phyloP scores from a whole-genome alignment of 148 eudicot species.

The Rhododendron kiyosumense region DNA sequence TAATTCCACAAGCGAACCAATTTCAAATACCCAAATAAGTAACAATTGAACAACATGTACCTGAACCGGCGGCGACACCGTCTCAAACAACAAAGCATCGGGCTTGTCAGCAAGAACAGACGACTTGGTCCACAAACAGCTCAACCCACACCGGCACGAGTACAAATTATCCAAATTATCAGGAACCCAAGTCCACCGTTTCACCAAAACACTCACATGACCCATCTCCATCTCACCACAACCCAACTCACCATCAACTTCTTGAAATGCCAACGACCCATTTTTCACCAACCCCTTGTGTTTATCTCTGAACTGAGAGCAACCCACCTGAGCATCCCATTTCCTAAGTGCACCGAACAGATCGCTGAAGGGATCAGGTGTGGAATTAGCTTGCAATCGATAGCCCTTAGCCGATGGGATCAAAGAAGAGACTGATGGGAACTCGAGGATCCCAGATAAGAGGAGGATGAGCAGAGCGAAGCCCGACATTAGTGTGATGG shows the following conservation, averaged over 20 bases:
- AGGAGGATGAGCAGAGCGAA: slow-evolving; percentile 42
- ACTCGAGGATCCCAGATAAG: slow-evolving; percentile 47
- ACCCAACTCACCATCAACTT: slow-evolving; percentile 23
- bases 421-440: slow-evolving; percentile 42
- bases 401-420: slow-evolving; percentile 18
- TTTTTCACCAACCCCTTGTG: slow-evolving; percentile 29
- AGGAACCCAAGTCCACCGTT: slow-evolving; percentile 98
- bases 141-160: slow-evolving; percentile 77
- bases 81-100: slow-evolving; percentile 87
- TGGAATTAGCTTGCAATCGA: not conserved
- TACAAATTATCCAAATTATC: slow-evolving; percentile 91
- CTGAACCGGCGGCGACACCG: slow-evolving; percentile 70
- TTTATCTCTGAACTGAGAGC: slow-evolving; percentile 48
- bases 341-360: slow-evolving; percentile 41
- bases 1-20: not conserved
- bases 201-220: slow-evolving; percentile 76
- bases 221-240: slow-evolving; percentile 52
- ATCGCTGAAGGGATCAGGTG: slow-evolving; percentile 57
- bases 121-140: slow-evolving; percentile 91
- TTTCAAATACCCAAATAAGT: not conserved
- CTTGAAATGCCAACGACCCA: slow-evolving; percentile 43
- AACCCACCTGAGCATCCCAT: slow-evolving; percentile 80
- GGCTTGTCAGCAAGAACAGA: slow-evolving; percentile 75
- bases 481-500: slow-evolving; percentile 46
- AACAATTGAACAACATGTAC: slow-evolving; percentile 20